Evolutionary conservation across 805 yeast species (phyloP).

Genomic region (Candida odintsovae): DNA sequence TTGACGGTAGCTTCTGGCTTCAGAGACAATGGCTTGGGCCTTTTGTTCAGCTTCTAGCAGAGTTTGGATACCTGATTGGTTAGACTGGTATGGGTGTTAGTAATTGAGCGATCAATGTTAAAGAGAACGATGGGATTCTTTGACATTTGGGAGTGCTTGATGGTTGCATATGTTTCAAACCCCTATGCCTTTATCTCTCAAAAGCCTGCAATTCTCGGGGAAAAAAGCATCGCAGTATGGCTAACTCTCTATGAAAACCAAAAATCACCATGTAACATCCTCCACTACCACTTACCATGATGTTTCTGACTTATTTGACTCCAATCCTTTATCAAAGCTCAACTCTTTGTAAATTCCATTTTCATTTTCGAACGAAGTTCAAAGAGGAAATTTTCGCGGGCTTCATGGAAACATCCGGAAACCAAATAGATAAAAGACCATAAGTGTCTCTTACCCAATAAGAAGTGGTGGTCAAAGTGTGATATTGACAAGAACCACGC

Average conservation of each 20-base stretch:
- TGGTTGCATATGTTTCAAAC: background rate
- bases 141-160: background rate
- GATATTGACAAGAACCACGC: no score
- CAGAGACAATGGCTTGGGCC: conserved; percentile 92
- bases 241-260: no score
- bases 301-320: background rate
- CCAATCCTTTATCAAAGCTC: background rate
- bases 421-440: background rate
- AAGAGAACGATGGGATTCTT: background rate
- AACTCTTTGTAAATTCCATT: background rate
- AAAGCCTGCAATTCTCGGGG: no score
- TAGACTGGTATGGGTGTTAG: conserved; percentile 7
- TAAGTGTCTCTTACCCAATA: no score
- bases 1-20: conserved; percentile 88
- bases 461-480: no score
- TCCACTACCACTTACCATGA: background rate
- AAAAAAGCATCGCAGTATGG: no score
- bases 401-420: background rate
- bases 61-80: conserved; percentile 22
- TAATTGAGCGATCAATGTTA: background rate
- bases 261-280: background rate
- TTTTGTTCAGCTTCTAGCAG: conserved; percentile 76
- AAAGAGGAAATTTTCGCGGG: background rate
- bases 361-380: background rate
- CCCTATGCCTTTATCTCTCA: background rate